These are phyloP conservation scores for Hyphopichia pseudoburtonii DNA, from an alignment of 1,139 yeast species.

Conservation along the genomic window DNA sequence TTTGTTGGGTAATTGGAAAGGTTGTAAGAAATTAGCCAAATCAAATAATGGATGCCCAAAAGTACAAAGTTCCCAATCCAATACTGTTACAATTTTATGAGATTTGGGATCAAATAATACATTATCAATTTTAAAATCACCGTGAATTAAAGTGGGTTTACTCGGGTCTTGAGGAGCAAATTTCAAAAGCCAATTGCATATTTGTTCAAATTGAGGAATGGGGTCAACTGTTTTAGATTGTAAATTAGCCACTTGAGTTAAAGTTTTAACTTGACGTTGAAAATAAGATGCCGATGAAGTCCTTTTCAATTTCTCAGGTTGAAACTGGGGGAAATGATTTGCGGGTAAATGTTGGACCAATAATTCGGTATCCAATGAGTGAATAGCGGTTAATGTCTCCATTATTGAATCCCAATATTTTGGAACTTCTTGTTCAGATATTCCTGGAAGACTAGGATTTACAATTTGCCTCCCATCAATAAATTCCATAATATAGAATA, in stretches of 20 bases:
- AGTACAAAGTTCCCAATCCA: slow-evolving; percentile 72
- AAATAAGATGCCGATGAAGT: slow-evolving; percentile 40
- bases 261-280: slow-evolving; percentile 54
- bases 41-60: slow-evolving; percentile 69
- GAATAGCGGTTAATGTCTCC: slow-evolving; percentile 52
- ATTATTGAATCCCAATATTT: slow-evolving; percentile 53
- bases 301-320: slow-evolving; percentile 22
- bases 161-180: slow-evolving; percentile 51
- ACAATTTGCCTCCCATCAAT: slow-evolving; percentile 60
- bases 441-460: slow-evolving; percentile 50
- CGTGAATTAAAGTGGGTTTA: slow-evolving; percentile 55
- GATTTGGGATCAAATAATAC: slow-evolving; percentile 53
- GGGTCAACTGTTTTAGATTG: slow-evolving; percentile 53
- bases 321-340: slow-evolving; percentile 48
- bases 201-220: slow-evolving; percentile 49
- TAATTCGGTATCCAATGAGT: slow-evolving; percentile 47
- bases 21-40: slow-evolving; percentile 59
- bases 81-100: slow-evolving; percentile 53
- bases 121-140: slow-evolving; percentile 69
- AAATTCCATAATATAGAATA: slow-evolving; percentile 63
- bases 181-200: slow-evolving; percentile 42
- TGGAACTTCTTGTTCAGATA: slow-evolving; percentile 21
- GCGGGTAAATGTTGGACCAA: slow-evolving; percentile 47
- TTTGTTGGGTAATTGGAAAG: slow-evolving; percentile 48
- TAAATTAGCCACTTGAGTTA: slow-evolving; percentile 46